These are phyloP conservation scores for Claviceps sp. DNA, from an alignment of 2,329 filamentous ascomycete species.

Conservation along the genomic window DNA sequence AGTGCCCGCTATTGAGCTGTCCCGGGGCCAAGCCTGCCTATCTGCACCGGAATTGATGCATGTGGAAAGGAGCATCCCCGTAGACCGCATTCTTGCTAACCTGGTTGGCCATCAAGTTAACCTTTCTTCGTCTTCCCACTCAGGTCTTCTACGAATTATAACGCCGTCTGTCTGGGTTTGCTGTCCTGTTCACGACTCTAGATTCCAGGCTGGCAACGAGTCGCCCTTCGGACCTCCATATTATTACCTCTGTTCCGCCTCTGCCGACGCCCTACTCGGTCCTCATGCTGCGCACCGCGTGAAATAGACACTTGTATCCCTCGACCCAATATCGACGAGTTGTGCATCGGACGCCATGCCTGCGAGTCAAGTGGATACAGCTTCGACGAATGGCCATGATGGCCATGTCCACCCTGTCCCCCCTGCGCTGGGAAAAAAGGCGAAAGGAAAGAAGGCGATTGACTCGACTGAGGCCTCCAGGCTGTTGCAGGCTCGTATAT, in stretches of 20 bases:
- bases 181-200: not conserved
- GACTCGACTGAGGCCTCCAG: slow-evolving; percentile 86
- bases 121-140: not conserved
- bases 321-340: slow-evolving; percentile 6
- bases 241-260: not conserved
- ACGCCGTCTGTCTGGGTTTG: not conserved
- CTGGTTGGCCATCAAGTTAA: slow-evolving; percentile 3
- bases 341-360: slow-evolving; percentile 21
- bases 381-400: slow-evolving; percentile 29
- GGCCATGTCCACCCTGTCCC: slow-evolving; percentile 24
- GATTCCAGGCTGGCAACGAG: not conserved
- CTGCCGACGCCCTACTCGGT: not conserved
- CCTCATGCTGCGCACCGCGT: slow-evolving; percentile 4
- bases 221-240: not conserved
- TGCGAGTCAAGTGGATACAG: slow-evolving; percentile 27
- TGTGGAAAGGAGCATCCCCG: not conserved
- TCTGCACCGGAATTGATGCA: not conserved
- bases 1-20: not conserved
- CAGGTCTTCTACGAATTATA: not conserved
- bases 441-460: slow-evolving; percentile 69
- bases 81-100: slow-evolving; percentile 3
- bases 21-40: not conserved
- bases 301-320: slow-evolving; percentile 6
- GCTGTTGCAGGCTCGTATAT: slow-evolving; percentile 83
- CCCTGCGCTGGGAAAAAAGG: slow-evolving; percentile 51